Evolutionary conservation across 495 filamentous ascomycete genomes (phyloP).

Genomic region (Neurospora sp.): DNA sequence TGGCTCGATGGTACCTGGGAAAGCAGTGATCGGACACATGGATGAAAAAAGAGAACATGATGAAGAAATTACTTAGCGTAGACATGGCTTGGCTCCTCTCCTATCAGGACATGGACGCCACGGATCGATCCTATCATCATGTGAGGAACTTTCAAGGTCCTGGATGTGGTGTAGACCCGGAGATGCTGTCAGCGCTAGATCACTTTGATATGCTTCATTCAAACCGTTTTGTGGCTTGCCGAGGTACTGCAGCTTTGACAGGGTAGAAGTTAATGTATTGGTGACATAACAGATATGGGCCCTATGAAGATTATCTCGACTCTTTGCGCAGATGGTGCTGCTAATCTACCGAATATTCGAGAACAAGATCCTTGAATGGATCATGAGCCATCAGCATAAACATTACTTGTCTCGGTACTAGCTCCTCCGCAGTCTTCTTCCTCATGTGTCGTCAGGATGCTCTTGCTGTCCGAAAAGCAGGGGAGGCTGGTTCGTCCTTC

Average conservation of each 20-base stretch:
- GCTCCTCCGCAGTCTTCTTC: neutral
- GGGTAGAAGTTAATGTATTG: neutral
- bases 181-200: too few species aligned
- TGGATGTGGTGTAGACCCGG: too few species aligned
- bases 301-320: neutral
- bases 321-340: neutral
- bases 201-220: too few species aligned
- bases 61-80: neutral
- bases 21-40: neutral
- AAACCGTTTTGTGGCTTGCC: neutral
- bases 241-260: neutral
- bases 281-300: neutral
- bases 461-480: neutral
- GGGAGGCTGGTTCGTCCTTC: neutral
- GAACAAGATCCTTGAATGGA: neutral
- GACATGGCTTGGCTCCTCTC: neutral
- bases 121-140: neutral
- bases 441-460: neutral
- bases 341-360: neutral
- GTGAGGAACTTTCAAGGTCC: neutral
- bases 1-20: neutral
- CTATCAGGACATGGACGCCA: too few species aligned
- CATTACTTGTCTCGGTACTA: neutral
- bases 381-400: neutral
- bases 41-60: neutral